A percentile compares a stretch with the other conserved stretches of the same genome.
Conservation (phyloP, 495 filamentous ascomycete genomes). For the Penicillium verhagenii region DNA sequence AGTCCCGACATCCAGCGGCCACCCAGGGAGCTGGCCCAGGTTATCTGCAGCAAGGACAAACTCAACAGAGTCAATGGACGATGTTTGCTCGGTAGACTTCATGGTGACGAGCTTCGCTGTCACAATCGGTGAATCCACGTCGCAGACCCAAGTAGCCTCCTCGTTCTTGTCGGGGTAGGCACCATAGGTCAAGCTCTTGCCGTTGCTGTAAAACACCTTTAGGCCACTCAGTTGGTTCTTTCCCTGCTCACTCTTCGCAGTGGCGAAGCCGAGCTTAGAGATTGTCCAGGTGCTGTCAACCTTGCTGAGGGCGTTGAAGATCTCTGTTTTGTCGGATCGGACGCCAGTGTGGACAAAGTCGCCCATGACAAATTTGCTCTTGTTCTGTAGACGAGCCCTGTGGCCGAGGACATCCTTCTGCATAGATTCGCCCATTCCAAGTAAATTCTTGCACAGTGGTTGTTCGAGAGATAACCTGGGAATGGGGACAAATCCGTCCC, state of each 20-base stretch:
- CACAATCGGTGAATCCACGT: background rate
- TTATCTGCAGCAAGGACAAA: background rate
- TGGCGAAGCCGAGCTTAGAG: background rate
- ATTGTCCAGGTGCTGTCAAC: background rate
- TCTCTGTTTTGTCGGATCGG: background rate
- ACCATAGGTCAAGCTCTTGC: background rate
- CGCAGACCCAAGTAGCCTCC: background rate
- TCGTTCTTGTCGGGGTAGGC: background rate
- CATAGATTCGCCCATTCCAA: background rate
- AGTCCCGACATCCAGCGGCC: background rate
- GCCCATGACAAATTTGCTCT: background rate
- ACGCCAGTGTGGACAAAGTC: background rate
- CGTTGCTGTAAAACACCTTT: background rate
- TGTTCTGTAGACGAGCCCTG: background rate
- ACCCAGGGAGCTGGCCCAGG: background rate
- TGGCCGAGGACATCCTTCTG: background rate
- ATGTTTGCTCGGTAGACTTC: background rate
- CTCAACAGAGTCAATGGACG: background rate
- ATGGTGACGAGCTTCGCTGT: background rate
- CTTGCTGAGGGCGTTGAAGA: background rate
- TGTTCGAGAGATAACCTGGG: background rate
- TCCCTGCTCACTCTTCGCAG: background rate
- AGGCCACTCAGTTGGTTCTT: background rate
- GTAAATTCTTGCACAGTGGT: background rate
- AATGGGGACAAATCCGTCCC: background rate